A percentile compares a stretch with the other conserved stretches of the same genome.
Conservation (phyloP, 257 asterid species). For the Scutellaria galericulata region DNA sequence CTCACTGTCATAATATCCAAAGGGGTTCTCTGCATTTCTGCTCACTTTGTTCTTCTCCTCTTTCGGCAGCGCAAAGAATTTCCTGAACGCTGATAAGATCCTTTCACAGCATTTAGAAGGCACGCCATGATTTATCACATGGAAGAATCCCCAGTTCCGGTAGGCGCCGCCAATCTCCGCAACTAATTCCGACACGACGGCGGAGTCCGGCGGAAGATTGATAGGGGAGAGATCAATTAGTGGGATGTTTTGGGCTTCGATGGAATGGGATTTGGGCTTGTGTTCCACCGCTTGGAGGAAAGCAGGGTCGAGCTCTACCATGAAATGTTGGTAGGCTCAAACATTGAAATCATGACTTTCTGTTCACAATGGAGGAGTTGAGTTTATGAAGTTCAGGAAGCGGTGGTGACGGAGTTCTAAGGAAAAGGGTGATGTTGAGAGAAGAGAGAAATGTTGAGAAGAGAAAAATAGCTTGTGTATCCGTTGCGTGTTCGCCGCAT, state of each 20-base stretch:
- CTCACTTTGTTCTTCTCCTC: conserved; percentile 50
- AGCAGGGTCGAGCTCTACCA: conserved; percentile 40
- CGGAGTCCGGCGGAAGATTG: conserved; percentile 10
- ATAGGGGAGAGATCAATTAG: conserved; percentile 46
- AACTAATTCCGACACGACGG: conserved; percentile 14
- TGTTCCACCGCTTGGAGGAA: conserved; percentile 45
- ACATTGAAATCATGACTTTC: too few relatives aligned
- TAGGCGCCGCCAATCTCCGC: conserved; percentile 43
- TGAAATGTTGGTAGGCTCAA: too few relatives aligned
- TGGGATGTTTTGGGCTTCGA: conserved; percentile 43
- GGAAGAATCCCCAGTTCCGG: conserved; percentile 51
- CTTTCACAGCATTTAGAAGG: conserved; percentile 34
- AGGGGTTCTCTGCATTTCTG: conserved; percentile 41
- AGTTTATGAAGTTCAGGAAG: too few relatives aligned
- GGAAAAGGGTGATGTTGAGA: too few relatives aligned
- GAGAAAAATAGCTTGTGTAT: too few relatives aligned
- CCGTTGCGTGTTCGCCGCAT: too few relatives aligned
- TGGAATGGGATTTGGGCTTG: conserved; percentile 36
- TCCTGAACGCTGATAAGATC: conserved; percentile 37
- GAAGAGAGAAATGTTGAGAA: too few relatives aligned
- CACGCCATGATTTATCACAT: conserved; percentile 52
- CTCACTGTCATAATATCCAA: conserved; percentile 50
- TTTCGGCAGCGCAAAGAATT: conserved; percentile 42
- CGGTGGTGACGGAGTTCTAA: too few relatives aligned
- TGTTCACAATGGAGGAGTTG: too few relatives aligned